A percentile compares a stretch with the other conserved stretches of the same genome.
phyloP scores from a whole-genome alignment of 306 rosid species.

The Begonia loranthoides region DNA sequence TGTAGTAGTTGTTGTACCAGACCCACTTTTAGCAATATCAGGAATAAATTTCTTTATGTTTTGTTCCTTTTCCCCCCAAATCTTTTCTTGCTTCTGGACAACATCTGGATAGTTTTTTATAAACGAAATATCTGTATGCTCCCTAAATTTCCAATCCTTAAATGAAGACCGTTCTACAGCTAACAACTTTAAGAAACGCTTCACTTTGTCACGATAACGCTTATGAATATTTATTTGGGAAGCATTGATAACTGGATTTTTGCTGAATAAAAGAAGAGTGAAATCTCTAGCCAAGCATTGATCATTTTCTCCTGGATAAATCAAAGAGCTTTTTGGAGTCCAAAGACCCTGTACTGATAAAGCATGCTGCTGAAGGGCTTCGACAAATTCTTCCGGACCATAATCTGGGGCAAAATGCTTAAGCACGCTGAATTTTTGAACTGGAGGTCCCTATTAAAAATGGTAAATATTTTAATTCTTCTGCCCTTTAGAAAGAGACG shows the following conservation, averaged over 20 bases:
- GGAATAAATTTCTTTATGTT: conserved; percentile 1
- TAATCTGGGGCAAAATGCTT: conserved; percentile 67
- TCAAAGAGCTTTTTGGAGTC: conserved; percentile 50
- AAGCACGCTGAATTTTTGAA: conserved; percentile 47
- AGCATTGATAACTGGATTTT: conserved; percentile 30
- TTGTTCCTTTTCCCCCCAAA: conserved; percentile 26
- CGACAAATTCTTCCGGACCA: conserved; percentile 37
- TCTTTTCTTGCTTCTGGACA: conserved; percentile 36
- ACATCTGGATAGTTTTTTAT: conserved; percentile 34
- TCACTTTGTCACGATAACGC: conserved; percentile 17
- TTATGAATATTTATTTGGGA: conserved; percentile 24
- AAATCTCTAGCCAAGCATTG: conserved; percentile 39
- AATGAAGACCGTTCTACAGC: conserved; percentile 33
- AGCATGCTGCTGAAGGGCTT: conserved; percentile 51
- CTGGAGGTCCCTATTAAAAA: conserved; percentile 44
- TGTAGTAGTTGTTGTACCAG: conserved; percentile 19
- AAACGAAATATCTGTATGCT: conserved; percentile 35
- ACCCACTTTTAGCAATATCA: conserved; percentile 20
- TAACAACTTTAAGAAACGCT: conserved; percentile 28
- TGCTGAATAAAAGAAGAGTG: conserved; percentile 31
- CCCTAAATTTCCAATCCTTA: conserved; percentile 35
- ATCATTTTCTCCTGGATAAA: conserved; percentile 17
- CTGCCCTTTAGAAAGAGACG: conserved; percentile 3
- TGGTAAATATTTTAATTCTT: conserved; percentile 9
- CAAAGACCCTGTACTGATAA: conserved; percentile 56